phyloP scores from a whole-genome alignment of 2,329 filamentous ascomycete genomes.

The Colletotrichum somersetense region DNA sequence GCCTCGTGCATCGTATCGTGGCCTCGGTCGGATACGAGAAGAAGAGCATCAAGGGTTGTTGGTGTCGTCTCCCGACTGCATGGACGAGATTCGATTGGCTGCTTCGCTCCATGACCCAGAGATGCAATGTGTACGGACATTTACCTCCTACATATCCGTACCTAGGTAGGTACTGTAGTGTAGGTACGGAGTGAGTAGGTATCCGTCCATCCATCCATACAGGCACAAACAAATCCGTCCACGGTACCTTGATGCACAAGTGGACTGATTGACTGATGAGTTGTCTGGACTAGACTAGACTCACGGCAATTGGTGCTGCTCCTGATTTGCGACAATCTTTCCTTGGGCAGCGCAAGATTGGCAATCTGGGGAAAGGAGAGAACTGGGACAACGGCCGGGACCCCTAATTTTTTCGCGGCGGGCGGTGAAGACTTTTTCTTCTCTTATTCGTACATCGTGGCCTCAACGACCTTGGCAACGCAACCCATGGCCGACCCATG shows the following conservation, averaged over 20 bases:
- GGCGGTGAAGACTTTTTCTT: slow-evolving; percentile 40
- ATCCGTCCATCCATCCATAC: too few species aligned
- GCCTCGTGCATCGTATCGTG: neutral
- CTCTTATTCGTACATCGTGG: slow-evolving; percentile 20
- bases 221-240: too few species aligned
- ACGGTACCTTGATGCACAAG: too few species aligned
- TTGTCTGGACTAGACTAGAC: neutral
- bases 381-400: slow-evolving; percentile 1
- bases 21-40: neutral
- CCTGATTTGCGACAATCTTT: neutral
- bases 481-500: slow-evolving; percentile 9
- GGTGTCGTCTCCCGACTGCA: neutral
- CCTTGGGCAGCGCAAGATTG: slow-evolving; percentile 9
- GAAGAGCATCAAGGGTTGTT: neutral
- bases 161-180: neutral
- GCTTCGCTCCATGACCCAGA: neutral
- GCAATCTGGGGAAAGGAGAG: slow-evolving; percentile 25
- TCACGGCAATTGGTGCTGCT: neutral
- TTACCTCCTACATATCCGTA: too few species aligned
- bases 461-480: slow-evolving; percentile 28
- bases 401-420: slow-evolving; percentile 5
- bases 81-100: neutral
- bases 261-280: too few species aligned
- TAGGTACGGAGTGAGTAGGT: too few species aligned
- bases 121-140: too few species aligned